Percentiles rank a stretch among this genome's conserved stretches.
phyloP scores from a whole-genome alignment of 129 eudicot genomes.

The Flaveria linearis region DNA sequence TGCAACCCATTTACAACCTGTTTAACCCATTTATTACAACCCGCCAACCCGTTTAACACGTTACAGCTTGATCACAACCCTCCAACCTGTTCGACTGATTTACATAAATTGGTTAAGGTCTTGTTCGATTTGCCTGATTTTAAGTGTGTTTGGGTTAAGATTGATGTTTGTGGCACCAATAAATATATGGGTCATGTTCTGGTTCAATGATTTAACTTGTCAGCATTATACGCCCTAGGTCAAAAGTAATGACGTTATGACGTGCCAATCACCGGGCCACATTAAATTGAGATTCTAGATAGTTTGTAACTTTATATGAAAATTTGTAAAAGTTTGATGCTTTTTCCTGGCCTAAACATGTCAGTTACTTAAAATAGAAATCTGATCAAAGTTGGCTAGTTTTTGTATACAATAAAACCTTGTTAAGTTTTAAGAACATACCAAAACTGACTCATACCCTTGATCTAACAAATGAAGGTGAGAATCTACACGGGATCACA shows the following conservation, averaged over 20 bases:
- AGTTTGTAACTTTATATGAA: background rate
- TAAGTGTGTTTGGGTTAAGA: background rate
- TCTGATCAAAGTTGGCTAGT: background rate
- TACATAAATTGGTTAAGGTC: background rate
- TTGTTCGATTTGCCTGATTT: background rate
- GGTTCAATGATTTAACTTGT: background rate
- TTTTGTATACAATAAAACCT: background rate
- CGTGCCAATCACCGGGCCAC: too few relatives aligned
- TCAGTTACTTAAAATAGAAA: background rate
- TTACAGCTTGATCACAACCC: background rate
- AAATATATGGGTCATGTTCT: background rate
- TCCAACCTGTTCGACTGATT: background rate
- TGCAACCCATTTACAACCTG: background rate
- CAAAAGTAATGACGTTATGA: too few relatives aligned
- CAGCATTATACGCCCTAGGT: background rate
- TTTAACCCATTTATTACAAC: background rate
- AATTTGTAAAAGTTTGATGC: background rate
- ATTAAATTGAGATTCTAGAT: background rate
- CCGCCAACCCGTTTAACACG: background rate
- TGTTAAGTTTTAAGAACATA: background rate
- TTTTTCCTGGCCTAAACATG: conserved; percentile 1
- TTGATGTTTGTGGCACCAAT: background rate
- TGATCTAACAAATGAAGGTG: conserved; percentile 55
- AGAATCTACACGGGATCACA: conserved; percentile 73
- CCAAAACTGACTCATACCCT: conserved; percentile 20